Percentiles rank a stretch among this genome's conserved stretches.
These are phyloP conservation scores for Fagopyrum esculentum DNA, from an alignment of 148 eudicot genomes.

Conservation along the genomic window DNA sequence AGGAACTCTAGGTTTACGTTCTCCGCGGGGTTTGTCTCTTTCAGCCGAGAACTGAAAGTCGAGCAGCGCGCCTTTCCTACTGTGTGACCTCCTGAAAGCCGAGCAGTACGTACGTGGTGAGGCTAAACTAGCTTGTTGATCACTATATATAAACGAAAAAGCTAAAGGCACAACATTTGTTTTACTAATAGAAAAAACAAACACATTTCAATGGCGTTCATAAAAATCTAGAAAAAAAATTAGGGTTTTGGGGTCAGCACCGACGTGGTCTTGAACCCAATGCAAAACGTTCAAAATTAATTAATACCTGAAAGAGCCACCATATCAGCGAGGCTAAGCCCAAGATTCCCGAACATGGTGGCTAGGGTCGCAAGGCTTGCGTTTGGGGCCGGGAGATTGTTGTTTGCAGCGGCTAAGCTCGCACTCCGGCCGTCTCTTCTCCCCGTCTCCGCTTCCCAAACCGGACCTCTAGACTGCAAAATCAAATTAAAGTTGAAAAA, in stretches of 20 bases:
- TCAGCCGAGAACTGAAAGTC: slow-evolving; percentile 51
- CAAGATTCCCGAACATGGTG: slow-evolving; percentile 47
- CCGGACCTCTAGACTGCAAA: slow-evolving; percentile 65
- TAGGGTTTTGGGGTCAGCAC: too few species aligned
- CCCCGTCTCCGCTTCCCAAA: slow-evolving; percentile 68
- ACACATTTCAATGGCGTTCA: too few species aligned
- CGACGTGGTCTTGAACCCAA: too few species aligned
- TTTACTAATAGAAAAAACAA: too few species aligned
- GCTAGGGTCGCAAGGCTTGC: slow-evolving; percentile 46
- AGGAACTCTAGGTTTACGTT: slow-evolving; percentile 34
- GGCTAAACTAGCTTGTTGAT: too few species aligned
- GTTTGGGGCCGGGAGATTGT: slow-evolving; percentile 63
- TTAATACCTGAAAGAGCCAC: slow-evolving; percentile 64
- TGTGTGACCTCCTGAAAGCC: slow-evolving; percentile 65
- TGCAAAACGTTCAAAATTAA: too few species aligned
- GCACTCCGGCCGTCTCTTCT: slow-evolving; percentile 61
- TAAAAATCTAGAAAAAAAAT: too few species aligned
- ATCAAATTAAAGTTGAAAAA: background rate
- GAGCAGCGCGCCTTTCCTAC: slow-evolving; percentile 85
- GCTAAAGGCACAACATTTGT: too few species aligned
- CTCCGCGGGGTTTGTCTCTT: slow-evolving; percentile 15
- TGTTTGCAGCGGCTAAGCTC: slow-evolving; percentile 64
- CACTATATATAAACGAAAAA: too few species aligned
- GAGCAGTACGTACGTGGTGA: too few species aligned
- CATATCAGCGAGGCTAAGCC: slow-evolving; percentile 56